phyloP scores from a whole-genome alignment of 2,329 filamentous ascomycete genomes.

The Fusarium napiforme region DNA sequence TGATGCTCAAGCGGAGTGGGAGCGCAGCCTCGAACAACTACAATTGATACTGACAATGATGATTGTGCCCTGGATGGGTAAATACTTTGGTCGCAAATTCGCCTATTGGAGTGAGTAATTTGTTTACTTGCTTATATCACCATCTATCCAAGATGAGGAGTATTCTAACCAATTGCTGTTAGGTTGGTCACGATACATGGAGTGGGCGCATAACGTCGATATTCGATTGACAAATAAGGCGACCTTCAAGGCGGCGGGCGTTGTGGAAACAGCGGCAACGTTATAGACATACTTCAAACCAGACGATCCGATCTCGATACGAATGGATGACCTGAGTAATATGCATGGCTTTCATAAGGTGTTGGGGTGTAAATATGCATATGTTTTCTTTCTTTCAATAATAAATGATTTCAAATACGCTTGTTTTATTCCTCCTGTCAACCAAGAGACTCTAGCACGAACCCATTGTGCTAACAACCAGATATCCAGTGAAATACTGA shows the following conservation, averaged over 20 bases:
- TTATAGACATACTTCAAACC: constrained; percentile 51
- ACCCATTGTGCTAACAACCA: no score
- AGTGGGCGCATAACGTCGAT: constrained; percentile 88
- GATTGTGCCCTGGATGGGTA: constrained; percentile 90
- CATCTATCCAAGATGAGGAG: background rate
- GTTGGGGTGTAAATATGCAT: constrained; percentile 31
- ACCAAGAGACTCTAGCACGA: background rate
- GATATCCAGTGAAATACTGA: background rate
- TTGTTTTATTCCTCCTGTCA: background rate
- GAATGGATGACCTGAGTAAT: background rate
- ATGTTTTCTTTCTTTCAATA: constrained; percentile 17
- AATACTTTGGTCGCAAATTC: constrained; percentile 93
- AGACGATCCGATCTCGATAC: background rate
- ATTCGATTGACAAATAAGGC: constrained; percentile 72
- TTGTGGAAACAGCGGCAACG: constrained; percentile 68
- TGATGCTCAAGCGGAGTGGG: constrained; percentile 95
- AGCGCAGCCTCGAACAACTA: constrained; percentile 91
- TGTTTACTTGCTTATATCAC: background rate
- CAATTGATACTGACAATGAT: constrained; percentile 95
- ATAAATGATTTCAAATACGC: constrained; percentile 24
- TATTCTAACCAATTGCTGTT: constrained; percentile 24
- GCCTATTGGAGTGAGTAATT: constrained; percentile 87
- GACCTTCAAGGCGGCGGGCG: constrained; percentile 71
- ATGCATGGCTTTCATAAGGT: constrained; percentile 38
- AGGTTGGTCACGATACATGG: constrained; percentile 96